Evolutionary conservation across 768 basidiomycete genomes (phyloP).

Genomic region (Clavulina sp.): DNA sequence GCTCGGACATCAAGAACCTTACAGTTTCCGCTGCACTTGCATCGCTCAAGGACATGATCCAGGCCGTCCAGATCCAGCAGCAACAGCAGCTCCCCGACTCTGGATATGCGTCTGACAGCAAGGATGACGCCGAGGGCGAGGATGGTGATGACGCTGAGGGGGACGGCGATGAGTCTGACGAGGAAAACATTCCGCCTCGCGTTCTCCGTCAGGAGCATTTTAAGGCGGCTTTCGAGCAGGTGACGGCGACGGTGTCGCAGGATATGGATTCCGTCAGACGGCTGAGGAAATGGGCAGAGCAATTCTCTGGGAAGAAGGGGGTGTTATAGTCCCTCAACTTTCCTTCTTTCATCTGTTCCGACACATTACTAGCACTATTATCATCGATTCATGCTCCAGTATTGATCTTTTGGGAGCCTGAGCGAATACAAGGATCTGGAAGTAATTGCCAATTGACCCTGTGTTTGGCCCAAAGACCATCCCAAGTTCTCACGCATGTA

Average conservation of each 20-base stretch:
- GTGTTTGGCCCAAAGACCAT: too few species aligned
- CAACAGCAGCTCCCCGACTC: neutral
- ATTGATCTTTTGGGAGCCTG: too few species aligned
- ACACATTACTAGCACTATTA: too few species aligned
- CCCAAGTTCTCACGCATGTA: too few species aligned
- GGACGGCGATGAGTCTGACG: neutral
- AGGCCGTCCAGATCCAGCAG: neutral
- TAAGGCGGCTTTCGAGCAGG: neutral
- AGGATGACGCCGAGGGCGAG: neutral
- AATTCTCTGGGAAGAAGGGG: too few species aligned
- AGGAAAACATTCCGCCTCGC: neutral
- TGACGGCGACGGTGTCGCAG: neutral
- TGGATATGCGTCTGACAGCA: neutral
- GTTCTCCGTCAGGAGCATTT: neutral
- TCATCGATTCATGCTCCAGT: too few species aligned
- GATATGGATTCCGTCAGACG: neutral
- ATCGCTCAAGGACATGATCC: neutral
- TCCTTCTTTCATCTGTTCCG: too few species aligned
- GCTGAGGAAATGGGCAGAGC: neutral
- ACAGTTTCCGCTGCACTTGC: neutral
- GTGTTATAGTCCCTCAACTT: too few species aligned
- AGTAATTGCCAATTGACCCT: too few species aligned
- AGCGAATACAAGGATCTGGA: too few species aligned
- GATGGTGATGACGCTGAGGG: neutral
- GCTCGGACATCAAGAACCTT: slow-evolving; percentile 2